A percentile compares a stretch with the other conserved stretches of the same genome.
Evolutionary conservation across 345 rosid genomes (phyloP).

Genomic region (Eucalyptus polybractea): DNA sequence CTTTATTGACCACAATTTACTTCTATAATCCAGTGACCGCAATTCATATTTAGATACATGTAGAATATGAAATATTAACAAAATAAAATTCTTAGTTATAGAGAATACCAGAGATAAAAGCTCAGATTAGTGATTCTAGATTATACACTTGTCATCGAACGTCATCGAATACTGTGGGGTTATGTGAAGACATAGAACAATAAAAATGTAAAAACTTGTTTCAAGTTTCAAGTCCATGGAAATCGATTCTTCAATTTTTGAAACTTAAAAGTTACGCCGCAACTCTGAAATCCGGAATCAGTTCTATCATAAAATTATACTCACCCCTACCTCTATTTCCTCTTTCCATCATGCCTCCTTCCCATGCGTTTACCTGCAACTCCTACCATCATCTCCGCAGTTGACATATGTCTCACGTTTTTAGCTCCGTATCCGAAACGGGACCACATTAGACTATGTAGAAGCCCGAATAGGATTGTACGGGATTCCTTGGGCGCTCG

Average conservation of each 20-base stretch:
- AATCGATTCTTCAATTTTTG: too few species aligned
- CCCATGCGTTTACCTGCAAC: not conserved
- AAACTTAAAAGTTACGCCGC: rapidly evolving
- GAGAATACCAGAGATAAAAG: rapidly evolving
- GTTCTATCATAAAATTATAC: rapidly evolving
- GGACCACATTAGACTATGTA: not conserved
- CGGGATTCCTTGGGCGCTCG: not conserved
- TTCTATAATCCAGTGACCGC: too few species aligned
- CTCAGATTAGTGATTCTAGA: rapidly evolving
- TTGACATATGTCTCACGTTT: not conserved
- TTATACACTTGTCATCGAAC: too few species aligned
- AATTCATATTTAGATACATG: too few species aligned
- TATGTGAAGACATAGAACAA: rapidly evolving
- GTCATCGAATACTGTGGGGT: rapidly evolving
- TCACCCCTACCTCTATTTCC: not conserved
- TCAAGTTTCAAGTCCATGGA: too few species aligned
- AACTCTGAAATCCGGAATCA: rapidly evolving
- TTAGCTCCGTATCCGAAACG: not conserved
- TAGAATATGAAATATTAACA: too few species aligned
- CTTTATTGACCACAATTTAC: too few species aligned
- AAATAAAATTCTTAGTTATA: too few species aligned
- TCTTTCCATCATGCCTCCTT: not conserved
- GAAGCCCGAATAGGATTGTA: not conserved
- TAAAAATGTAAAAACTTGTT: too few species aligned
- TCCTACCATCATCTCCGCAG: not conserved